Evolutionary conservation across 2,329 filamentous ascomycete genomes (phyloP).

Genomic region (Trichoderma simmonsii): DNA sequence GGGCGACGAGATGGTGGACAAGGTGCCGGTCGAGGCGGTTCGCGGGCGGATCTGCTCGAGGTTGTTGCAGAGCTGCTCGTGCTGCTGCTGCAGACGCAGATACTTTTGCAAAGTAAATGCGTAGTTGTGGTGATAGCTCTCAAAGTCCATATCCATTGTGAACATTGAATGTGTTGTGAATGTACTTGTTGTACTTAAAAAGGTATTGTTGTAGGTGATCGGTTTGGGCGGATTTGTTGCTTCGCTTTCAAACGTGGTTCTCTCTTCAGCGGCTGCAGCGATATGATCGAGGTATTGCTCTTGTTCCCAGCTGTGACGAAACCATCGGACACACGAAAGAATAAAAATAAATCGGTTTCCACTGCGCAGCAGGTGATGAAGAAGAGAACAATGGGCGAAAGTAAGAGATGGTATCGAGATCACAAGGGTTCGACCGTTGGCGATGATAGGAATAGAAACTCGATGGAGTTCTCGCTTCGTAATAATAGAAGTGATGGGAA

Average conservation of each 20-base stretch:
- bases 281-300: slow-evolving; percentile 19
- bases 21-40: slow-evolving; percentile 31
- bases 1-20: slow-evolving; percentile 47
- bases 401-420: background rate
- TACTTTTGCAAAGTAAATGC: slow-evolving; percentile 54
- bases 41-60: slow-evolving; percentile 50
- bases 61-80: slow-evolving; percentile 50
- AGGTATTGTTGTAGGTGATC: background rate
- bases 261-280: slow-evolving; percentile 19
- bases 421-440: background rate
- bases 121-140: slow-evolving; percentile 35
- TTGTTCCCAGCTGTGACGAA: slow-evolving; percentile 24
- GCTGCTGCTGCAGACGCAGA: slow-evolving; percentile 51
- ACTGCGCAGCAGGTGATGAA: slow-evolving; percentile 10
- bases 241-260: slow-evolving; percentile 16
- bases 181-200: background rate
- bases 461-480: background rate
- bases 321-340: slow-evolving; percentile 30
- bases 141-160: slow-evolving; percentile 35
- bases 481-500: background rate
- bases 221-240: background rate
- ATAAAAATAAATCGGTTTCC: background rate
- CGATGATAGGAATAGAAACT: slow-evolving; percentile 6
- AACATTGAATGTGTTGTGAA: background rate
- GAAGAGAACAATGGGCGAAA: background rate